Base-by-base conservation (phyloP, 2,329 filamentous ascomycete species). In the Pyrenophora seminiperda region DNA sequence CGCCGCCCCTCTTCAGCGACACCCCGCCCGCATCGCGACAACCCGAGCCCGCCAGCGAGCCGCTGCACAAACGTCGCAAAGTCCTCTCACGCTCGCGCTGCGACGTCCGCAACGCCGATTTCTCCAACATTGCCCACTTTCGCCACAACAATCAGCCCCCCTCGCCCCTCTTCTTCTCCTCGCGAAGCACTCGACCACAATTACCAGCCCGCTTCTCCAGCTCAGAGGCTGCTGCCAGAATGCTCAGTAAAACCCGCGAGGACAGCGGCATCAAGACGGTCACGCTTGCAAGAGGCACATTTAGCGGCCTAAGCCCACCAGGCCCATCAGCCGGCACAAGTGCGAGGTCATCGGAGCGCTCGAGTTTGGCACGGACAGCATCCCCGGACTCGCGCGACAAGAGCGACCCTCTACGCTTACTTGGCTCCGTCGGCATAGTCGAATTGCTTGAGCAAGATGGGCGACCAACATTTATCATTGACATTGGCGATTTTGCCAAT, bases 391-490 rank as follows among this genome's bases (percentile, higher is more conserved):
- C 76, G 53, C 67, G 76, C 54, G 72, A 75, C 5, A 73, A 77
- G 45, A 71, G 76, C 1, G 77, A 82, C 2, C 77, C 78, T 4
- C 56, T 83, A 36, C 79, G 84, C 42, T 75, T 84, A 41, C 76
- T 92, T 4, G 82, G 83, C 33, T 81, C 81, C 19, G 78, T 91
- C 42, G 86, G 87, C 18, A 80, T 90, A 7, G 73, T 87, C 15
- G 90, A 93, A 68, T 75, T 93, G 31, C 72, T 94, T 32, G 89
- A 93, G 65, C 83, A 88, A 58, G 90, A 94, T 67, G 83, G 87
- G 41, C 79, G 90, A 38, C 90, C 89, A 2, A 89, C 87, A 0
- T 90, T 93, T 62, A 81, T 93, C 33, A 77, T 93, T 27, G 89
- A 93, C 62, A 73, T 89, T 41, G 76, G 77, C 6, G 83, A 87